Conservation (phyloP, 192 early-diverging fungal genomes). For the Entophlyctis helioformis region DNA sequence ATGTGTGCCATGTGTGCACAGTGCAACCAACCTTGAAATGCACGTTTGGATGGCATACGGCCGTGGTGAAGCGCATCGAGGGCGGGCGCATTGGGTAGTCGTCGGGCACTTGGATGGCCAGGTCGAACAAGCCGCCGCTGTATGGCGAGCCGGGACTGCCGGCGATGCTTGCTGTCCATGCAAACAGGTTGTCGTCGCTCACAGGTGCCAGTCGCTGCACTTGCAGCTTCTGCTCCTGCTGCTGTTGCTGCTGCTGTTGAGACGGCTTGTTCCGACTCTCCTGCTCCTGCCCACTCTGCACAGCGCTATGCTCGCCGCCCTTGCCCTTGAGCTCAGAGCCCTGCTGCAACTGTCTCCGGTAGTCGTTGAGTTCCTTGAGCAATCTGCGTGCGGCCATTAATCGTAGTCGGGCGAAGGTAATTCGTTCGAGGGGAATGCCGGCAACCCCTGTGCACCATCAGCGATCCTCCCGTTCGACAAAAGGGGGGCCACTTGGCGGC, state of each 20-base stretch:
- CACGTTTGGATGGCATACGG: slow-evolving; percentile 86
- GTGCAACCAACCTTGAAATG: slow-evolving; percentile 59
- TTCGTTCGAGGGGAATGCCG: too few species aligned
- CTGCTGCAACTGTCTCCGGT: slow-evolving; percentile 25
- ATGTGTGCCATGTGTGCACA: not conserved
- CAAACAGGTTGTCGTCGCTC: slow-evolving; percentile 53
- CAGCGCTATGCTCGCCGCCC: too few species aligned
- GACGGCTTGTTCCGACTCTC: too few species aligned
- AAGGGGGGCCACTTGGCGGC: too few species aligned
- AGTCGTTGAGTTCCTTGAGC: slow-evolving; percentile 44
- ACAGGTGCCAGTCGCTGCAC: slow-evolving; percentile 41
- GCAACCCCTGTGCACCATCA: too few species aligned
- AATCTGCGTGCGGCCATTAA: slow-evolving; percentile 36
- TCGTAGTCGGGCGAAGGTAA: too few species aligned
- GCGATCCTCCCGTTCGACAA: too few species aligned
- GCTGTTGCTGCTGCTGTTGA: slow-evolving; percentile 25
- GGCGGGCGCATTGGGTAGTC: slow-evolving; percentile 74
- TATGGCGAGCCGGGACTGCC: too few species aligned
- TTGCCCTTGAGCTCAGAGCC: too few species aligned
- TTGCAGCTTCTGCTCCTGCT: too few species aligned
- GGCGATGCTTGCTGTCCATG: slow-evolving; percentile 69
- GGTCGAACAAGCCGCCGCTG: slow-evolving; percentile 52
- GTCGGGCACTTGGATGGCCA: slow-evolving; percentile 56
- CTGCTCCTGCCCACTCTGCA: too few species aligned
- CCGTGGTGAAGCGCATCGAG: slow-evolving; percentile 59